phyloP scores from a whole-genome alignment of 2,329 filamentous ascomycete species.

The Penicillium sp. region DNA sequence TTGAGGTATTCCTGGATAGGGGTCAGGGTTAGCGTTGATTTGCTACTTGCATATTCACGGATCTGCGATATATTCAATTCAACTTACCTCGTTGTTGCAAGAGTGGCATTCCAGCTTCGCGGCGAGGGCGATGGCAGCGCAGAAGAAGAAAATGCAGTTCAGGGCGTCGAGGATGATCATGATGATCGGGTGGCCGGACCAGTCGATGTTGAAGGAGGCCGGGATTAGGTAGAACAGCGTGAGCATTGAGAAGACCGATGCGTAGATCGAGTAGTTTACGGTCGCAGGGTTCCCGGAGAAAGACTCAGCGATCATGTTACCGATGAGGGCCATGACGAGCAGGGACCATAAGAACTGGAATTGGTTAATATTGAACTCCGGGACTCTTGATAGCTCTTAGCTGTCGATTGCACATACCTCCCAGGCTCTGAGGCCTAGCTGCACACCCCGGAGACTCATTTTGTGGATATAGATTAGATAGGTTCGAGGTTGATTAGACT shows the following conservation, averaged over 20 bases:
- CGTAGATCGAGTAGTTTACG: slow-evolving; percentile 48
- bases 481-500: slow-evolving; percentile 2
- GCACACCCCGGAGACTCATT: slow-evolving; percentile 24
- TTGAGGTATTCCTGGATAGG: slow-evolving; percentile 30
- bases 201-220: slow-evolving; percentile 34
- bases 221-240: slow-evolving; percentile 43
- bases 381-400: not conserved
- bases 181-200: slow-evolving; percentile 37
- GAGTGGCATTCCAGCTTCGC: slow-evolving; percentile 39
- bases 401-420: slow-evolving; percentile 20
- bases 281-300: slow-evolving; percentile 48
- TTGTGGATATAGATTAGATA: slow-evolving; percentile 4
- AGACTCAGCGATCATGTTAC: slow-evolving; percentile 53
- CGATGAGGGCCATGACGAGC: slow-evolving; percentile 53
- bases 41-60: not conserved
- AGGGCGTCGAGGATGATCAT: slow-evolving; percentile 39
- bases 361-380: slow-evolving; percentile 1
- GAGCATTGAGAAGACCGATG: slow-evolving; percentile 41
- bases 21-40: slow-evolving; percentile 7
- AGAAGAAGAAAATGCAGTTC: slow-evolving; percentile 44
- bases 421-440: slow-evolving; percentile 28
- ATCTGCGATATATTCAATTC: not conserved
- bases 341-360: slow-evolving; percentile 51
- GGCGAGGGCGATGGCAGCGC: slow-evolving; percentile 42
- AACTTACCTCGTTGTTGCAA: slow-evolving; percentile 41